Evolutionary conservation across 805 yeast genomes (phyloP), one percentile per base, ranked within the genome.

Genomic region (Candida odintsovae): DNA sequence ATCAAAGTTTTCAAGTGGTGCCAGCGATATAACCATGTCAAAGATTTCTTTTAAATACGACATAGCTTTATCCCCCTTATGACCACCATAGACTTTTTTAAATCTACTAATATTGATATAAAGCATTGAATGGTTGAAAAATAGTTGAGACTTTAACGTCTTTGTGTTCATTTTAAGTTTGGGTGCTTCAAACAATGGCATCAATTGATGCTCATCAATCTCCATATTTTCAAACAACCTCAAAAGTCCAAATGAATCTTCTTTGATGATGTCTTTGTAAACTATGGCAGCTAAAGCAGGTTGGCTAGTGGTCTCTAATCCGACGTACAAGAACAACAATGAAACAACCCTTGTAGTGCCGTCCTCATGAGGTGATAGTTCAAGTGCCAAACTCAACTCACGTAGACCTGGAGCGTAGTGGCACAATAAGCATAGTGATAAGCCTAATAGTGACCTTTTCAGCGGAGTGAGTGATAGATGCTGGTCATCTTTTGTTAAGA

Each of bases 361-460:
- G 10, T 20, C 21, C 10, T 18, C 16, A 19, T 22, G 21, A 12
- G 22, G 21, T 2, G 40, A 28, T 13, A 31, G 19, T 19, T 44
- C 47, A n/a, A 44, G 36, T 4, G 42, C 40, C 15, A 47, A 20
- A 12, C 38, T 41, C 29, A 44, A 16, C 21, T 47, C 50, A 15
- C 50, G 41, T 6, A 47, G 20, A 8, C 45, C 50, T 20, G 38
- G 40, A 22, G 40, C 28, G 12, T 10, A 19, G 7, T 23, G 39
- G 5, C 22, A 28, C 5, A 23, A 3, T 10, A 46, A 28, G 20
- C 43, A 42, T 8, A 46, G 19, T 20, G 39, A 46, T 6, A 45
- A 9, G 2, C 48, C 48, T 10, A 45, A 25, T 5, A 45, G 16
- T 1, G 48, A 38, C 20, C 48, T 38, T 13, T 41, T 33, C 33